Conservation (phyloP, 2,329 filamentous ascomycete species). For the Furcasterigmium furcatum region DNA sequence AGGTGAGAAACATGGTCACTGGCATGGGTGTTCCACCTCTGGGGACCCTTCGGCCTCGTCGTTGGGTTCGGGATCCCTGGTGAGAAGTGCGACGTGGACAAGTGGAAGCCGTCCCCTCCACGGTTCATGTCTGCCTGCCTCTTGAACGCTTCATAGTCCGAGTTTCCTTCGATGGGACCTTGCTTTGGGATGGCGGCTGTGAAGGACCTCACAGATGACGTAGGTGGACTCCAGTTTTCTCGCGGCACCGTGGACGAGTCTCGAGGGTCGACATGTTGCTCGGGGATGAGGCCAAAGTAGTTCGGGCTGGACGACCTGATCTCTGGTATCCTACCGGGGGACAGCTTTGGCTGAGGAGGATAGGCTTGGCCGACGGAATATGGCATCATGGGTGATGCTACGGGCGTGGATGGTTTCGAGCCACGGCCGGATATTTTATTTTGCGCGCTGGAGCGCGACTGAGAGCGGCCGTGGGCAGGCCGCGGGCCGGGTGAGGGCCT, state of each 20-base stretch:
- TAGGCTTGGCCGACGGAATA: conserved; percentile 53
- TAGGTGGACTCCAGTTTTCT: conserved; percentile 72
- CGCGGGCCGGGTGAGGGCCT: conserved; percentile 29
- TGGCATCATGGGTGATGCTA: conserved; percentile 47
- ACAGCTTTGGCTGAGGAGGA: conserved; percentile 41
- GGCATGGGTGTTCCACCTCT: conserved; percentile 46
- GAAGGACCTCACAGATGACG: conserved; percentile 69
- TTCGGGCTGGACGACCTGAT: conserved; percentile 66
- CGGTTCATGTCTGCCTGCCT: conserved; percentile 67
- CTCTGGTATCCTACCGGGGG: conserved; percentile 34
- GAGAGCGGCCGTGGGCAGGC: conserved; percentile 28
- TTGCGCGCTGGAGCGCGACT: conserved; percentile 36
- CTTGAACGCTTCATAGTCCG: conserved; percentile 78
- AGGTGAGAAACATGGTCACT: conserved; percentile 36
- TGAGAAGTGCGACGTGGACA: conserved; percentile 44
- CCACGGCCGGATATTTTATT: conserved; percentile 13
- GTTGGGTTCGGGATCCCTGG: conserved; percentile 24
- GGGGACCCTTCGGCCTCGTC: conserved; percentile 37
- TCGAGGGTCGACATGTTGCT: conserved; percentile 54
- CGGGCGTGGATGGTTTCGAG: conserved; percentile 46
- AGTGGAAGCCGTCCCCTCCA: conserved; percentile 41
- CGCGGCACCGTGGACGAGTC: conserved; percentile 62
- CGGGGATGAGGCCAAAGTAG: conserved; percentile 78
- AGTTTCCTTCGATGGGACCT: conserved; percentile 70
- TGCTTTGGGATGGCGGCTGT: conserved; percentile 65